Percentiles rank a stretch among this genome's conserved stretches.
These are phyloP conservation scores for Lichtheimia corymbifera DNA, from an alignment of 371 early-diverging fungal genomes.

Conservation along the genomic window DNA sequence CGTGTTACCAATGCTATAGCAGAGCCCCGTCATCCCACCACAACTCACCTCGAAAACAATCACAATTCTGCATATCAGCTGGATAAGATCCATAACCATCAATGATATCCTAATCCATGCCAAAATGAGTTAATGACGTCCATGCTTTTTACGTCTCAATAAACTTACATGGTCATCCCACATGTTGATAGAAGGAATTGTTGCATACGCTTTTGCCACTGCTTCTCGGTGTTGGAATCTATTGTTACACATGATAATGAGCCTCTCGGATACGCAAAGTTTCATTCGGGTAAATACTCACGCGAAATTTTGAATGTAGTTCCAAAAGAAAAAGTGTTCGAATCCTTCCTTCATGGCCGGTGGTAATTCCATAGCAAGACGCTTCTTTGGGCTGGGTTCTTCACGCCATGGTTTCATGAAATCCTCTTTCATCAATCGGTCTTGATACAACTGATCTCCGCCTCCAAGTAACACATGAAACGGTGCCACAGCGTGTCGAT, in stretches of 20 bases:
- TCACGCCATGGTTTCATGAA: constrained; percentile 47
- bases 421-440: constrained; percentile 33
- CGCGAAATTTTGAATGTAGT: constrained; percentile 74
- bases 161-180: constrained; percentile 77
- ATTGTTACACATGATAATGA: neutral
- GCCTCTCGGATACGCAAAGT: too few relatives aligned
- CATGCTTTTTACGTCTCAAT: neutral
- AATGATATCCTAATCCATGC: constrained; percentile 52
- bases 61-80: constrained; percentile 66
- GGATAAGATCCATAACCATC: constrained; percentile 88
- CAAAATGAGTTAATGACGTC: neutral
- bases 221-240: constrained; percentile 27
- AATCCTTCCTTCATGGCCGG: constrained; percentile 56
- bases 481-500: constrained; percentile 63
- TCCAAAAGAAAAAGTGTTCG: constrained; percentile 74
- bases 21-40: neutral
- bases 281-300: constrained; percentile 10
- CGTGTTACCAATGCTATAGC: neutral
- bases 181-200: constrained; percentile 76
- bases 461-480: constrained; percentile 83
- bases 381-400: constrained; percentile 32
- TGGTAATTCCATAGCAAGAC: constrained; percentile 43
- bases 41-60: constrained; percentile 31
- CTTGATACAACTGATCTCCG: constrained; percentile 84
- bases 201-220: constrained; percentile 63